These are phyloP conservation scores for Trametes villosa DNA, from an alignment of 768 basidiomycete species.

Conservation along the genomic window DNA sequence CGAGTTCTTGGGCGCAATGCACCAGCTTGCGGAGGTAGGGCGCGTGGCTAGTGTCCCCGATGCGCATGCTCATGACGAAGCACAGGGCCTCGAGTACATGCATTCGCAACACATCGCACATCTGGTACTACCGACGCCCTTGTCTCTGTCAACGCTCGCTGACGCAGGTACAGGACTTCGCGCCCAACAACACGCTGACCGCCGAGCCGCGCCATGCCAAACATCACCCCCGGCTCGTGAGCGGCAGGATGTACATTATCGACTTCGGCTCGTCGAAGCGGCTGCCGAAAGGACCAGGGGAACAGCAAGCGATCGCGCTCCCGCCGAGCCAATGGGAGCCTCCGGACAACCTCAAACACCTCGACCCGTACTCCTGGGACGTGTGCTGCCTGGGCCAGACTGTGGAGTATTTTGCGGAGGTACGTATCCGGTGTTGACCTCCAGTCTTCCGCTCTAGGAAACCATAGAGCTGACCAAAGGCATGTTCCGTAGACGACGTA, in stretches of 20 bases:
- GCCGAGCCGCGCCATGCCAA: not conserved
- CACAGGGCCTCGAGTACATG: slow-evolving; percentile 7
- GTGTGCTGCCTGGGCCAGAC: not conserved
- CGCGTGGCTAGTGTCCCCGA: no score
- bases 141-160: not conserved
- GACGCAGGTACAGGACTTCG: not conserved
- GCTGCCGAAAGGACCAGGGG: not conserved
- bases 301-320: not conserved
- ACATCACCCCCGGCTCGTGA: not conserved
- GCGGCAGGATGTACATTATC: not conserved
- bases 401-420: not conserved
- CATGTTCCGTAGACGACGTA: no score
- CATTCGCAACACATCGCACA: not conserved
- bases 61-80: no score
- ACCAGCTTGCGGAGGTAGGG: no score
- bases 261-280: not conserved
- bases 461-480: no score
- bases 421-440: no score
- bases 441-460: no score
- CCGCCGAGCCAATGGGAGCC: not conserved
- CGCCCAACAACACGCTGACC: not conserved
- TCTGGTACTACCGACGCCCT: not conserved
- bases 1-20: no score
- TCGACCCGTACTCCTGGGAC: slow-evolving; percentile 6
- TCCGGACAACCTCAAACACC: not conserved